These are phyloP conservation scores for Xylariaceae sp. DNA, from an alignment of 2,329 filamentous ascomycete genomes.

Conservation along the genomic window DNA sequence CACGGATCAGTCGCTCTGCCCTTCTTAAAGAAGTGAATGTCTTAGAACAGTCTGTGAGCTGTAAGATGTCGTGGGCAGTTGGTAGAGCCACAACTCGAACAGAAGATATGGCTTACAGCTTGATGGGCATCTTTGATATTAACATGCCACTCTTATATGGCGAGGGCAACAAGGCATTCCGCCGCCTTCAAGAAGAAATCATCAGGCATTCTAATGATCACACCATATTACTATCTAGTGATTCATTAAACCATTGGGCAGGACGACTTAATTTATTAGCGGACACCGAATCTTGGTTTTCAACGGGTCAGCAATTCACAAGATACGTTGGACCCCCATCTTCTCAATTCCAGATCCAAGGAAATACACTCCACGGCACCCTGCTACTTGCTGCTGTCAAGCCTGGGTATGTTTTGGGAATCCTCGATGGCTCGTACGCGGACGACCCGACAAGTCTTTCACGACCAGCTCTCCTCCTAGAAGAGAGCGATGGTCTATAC, in stretches of 20 bases:
- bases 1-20: background rate
- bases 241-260: too few species aligned
- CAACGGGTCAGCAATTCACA: background rate
- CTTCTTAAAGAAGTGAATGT: background rate
- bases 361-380: background rate
- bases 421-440: background rate
- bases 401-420: background rate
- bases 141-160: conserved; percentile 23
- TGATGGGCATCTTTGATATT: conserved; percentile 20
- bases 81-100: conserved; percentile 11
- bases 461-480: background rate
- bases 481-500: background rate
- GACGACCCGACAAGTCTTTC: background rate
- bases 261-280: too few species aligned
- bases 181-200: conserved; percentile 19
- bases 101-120: conserved; percentile 23
- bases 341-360: background rate
- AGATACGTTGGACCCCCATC: background rate
- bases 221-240: background rate
- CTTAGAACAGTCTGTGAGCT: background rate
- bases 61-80: conserved; percentile 16
- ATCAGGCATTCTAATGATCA: background rate
- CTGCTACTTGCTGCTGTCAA: background rate
- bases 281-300: too few species aligned
- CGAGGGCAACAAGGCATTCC: conserved; percentile 18